Base-by-base conservation (phyloP, 345 rosid species). In the Erodium maritimum region DNA sequence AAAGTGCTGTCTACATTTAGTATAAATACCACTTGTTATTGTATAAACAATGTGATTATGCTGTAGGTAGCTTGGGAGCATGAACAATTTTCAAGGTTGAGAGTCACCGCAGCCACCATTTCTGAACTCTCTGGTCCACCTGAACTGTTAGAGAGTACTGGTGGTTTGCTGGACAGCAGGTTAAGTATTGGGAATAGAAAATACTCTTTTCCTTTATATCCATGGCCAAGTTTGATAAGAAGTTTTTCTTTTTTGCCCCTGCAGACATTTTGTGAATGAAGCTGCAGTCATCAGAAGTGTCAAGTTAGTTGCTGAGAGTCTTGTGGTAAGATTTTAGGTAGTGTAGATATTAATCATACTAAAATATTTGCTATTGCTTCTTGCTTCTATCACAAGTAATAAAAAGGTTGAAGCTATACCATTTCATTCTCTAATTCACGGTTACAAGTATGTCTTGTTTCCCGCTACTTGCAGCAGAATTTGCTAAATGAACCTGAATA, bases 61-160 rank as follows among this genome's bases (percentile, higher is more conserved):
- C 50, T 80, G 73, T 79, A 93, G 96, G 96, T 93, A 83, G 96
- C 99, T 77, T 93, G 99, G 96, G 96, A 89, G 84, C 99, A 93
- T 69, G 99, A 93, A 78, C 96, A 93, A 52, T 89, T 93, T 76
- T 93, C 97, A 73, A 84, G 87, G 70, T 75, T 83, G 61, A 93
- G 99, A 72, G 84, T 93, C 58, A 93, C 97, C 55, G 95, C 99
- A 55, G 99, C 87, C 61, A 93, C 99, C 57, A 77, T 93, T 61
- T 89, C 99, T 17, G 84, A 71, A 72, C 86, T 85, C 69, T 71
- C 91, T 3, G 73, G 66, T 37, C 86, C 95, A 19, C 97, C 99
- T 14, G 90, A 86, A 74, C 69, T 85, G 50, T 70, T 89, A 21
- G 87, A 82, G 73, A 80, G 77, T 62, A 69, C 91, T 10, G 96